A percentile compares a stretch with the other conserved stretches of the same genome.
phyloP scores from a whole-genome alignment of 768 basidiomycete genomes.

The Fistulinella prunicolor region DNA sequence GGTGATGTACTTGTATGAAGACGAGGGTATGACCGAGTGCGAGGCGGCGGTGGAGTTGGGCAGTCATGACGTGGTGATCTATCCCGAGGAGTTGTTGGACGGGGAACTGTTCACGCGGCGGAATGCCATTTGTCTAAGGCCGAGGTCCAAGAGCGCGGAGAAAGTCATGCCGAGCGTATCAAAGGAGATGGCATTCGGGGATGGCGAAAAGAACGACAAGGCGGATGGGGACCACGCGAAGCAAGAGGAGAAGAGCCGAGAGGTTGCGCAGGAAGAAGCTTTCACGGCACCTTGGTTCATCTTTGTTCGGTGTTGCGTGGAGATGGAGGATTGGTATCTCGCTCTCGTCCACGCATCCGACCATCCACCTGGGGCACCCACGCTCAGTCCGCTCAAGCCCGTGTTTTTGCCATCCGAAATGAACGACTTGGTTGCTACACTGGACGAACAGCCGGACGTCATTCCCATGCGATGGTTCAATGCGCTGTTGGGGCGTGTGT shows the following conservation, averaged over 20 bases:
- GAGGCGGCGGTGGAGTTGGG: constrained; percentile 87
- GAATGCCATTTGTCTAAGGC: constrained; percentile 79
- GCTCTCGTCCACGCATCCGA: constrained; percentile 73
- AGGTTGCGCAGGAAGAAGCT: constrained; percentile 48
- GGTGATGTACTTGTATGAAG: constrained; percentile 90
- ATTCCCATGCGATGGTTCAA: constrained; percentile 99
- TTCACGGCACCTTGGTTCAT: constrained; percentile 83
- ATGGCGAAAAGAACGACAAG: too few species aligned
- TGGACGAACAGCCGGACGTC: constrained; percentile 93
- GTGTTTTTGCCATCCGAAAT: constrained; percentile 80
- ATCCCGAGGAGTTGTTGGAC: constrained; percentile 70
- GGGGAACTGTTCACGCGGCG: constrained; percentile 90
- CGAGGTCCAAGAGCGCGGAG: constrained; percentile 40
- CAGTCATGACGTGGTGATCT: constrained; percentile 72
- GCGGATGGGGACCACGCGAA: too few species aligned
- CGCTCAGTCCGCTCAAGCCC: constrained; percentile 53
- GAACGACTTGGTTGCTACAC: constrained; percentile 73
- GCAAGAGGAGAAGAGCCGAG: constrained; percentile 33
- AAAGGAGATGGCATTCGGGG: constrained; percentile 46
- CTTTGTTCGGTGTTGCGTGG: constrained; percentile 80
- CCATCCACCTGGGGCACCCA: constrained; percentile 58
- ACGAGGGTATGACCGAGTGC: constrained; percentile 87
- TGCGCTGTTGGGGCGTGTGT: constrained; percentile 86
- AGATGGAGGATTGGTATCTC: constrained; percentile 98
- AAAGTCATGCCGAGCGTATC: constrained; percentile 48